Conservation (phyloP, 345 rosid genomes). For the Psidium guajava region DNA sequence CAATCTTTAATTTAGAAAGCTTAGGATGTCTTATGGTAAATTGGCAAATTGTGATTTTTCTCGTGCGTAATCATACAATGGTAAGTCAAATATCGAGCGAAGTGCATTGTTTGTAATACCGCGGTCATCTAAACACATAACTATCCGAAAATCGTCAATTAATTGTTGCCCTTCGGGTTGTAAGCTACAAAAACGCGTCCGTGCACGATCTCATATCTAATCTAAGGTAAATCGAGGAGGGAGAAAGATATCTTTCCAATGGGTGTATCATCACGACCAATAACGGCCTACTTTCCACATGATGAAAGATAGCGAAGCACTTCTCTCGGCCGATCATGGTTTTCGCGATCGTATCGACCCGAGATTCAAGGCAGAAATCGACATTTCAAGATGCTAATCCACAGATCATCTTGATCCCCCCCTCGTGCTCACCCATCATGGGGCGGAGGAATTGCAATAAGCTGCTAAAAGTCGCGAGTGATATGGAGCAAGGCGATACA, state of each 20-base stretch:
- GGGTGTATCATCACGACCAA: background rate
- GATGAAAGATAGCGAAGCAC: background rate
- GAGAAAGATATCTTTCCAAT: background rate
- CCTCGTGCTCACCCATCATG: background rate
- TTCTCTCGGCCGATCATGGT: background rate
- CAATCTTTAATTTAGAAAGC: background rate
- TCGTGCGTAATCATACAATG: background rate
- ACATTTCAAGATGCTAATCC: background rate
- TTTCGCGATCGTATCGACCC: background rate
- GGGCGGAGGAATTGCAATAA: background rate
- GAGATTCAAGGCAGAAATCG: background rate
- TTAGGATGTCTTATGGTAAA: background rate
- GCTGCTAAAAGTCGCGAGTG: background rate
- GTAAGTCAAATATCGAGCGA: background rate
- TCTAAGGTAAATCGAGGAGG: background rate
- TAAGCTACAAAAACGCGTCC: no score
- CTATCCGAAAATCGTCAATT: accelerated
- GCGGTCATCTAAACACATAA: background rate
- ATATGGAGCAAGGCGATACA: background rate
- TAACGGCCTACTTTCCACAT: background rate
- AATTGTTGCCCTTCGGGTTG: background rate
- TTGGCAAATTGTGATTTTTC: background rate
- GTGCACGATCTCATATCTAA: background rate
- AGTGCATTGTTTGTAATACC: background rate
- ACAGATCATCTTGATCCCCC: background rate